phyloP scores from a whole-genome alignment of 108 stramenopile genomes.

The Pseudonitzschia delicatissima region DNA sequence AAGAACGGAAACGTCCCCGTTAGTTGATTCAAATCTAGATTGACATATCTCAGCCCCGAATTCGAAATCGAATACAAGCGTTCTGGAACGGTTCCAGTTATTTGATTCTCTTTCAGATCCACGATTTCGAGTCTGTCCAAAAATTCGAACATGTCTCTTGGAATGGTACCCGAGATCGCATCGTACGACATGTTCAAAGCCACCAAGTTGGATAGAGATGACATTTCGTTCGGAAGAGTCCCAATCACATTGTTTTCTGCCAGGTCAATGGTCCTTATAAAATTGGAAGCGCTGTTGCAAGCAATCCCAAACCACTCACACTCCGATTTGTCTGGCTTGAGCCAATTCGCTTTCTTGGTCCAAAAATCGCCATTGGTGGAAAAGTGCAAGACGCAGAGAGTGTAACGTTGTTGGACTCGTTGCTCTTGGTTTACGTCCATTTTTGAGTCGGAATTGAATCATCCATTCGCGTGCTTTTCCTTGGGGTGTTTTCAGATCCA shows the following conservation, averaged over 20 bases:
- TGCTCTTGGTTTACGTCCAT: conserved; percentile 6
- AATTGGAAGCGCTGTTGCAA: not conserved
- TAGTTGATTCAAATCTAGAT: conserved; percentile 6
- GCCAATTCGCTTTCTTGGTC: not conserved
- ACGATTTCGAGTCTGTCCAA: not conserved
- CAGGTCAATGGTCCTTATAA: conserved; percentile 7
- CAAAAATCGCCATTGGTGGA: conserved; percentile 15
- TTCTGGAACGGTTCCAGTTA: not conserved
- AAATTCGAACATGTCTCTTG: conserved; percentile 2
- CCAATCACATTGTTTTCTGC: conserved; percentile 19
- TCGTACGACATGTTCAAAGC: not conserved
- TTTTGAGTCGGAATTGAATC: conserved; percentile 5
- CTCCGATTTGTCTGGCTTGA: conserved; percentile 6
- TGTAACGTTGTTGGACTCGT: conserved; percentile 25
- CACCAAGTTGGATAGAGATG: conserved; percentile 2
- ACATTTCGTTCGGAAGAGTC: conserved; percentile 13
- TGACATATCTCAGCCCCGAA: not conserved
- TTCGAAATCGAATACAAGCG: not conserved
- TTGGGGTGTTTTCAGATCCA: conserved; percentile 16
- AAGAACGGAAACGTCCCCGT: conserved; percentile 16
- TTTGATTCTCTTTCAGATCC: not conserved
- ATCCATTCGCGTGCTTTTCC: conserved; percentile 23
- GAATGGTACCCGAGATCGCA: conserved; percentile 1
- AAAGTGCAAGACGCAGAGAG: conserved; percentile 22
- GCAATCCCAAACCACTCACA: conserved; percentile 27